phyloP scores from a whole-genome alignment of 2,329 filamentous ascomycete genomes.

The Rachicladosporium sp. region DNA sequence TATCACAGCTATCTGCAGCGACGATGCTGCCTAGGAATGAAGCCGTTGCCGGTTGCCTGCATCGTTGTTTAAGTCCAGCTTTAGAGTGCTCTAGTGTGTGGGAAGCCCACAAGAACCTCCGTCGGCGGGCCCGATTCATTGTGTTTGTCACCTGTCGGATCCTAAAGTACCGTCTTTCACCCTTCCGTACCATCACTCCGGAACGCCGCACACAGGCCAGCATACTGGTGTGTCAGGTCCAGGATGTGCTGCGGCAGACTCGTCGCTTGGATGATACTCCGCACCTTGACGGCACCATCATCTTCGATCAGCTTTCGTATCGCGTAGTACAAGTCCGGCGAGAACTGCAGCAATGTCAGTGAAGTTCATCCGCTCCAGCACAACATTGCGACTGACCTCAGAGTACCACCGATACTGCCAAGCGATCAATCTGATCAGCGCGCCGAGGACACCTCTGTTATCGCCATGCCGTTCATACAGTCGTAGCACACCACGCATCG shows the following conservation, averaged over 20 bases:
- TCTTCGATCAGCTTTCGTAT: slow-evolving; percentile 92
- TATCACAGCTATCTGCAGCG: too few species aligned
- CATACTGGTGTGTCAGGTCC: slow-evolving; percentile 92
- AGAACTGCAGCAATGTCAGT: slow-evolving; percentile 48
- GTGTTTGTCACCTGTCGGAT: too few species aligned
- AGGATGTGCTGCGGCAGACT: slow-evolving; percentile 86
- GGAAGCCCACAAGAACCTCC: too few species aligned
- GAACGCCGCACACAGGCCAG: slow-evolving; percentile 86
- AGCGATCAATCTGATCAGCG: slow-evolving; percentile 82
- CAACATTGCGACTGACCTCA: slow-evolving; percentile 44
- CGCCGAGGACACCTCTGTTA: slow-evolving; percentile 67
- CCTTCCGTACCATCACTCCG: slow-evolving; percentile 78
- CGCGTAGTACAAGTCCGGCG: slow-evolving; percentile 73
- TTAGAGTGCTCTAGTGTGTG: too few species aligned
- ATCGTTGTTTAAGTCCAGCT: too few species aligned
- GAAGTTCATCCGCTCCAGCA: background rate
- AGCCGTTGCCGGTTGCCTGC: too few species aligned
- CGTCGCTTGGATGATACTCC: slow-evolving; percentile 93
- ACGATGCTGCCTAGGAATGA: too few species aligned
- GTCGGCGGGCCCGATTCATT: too few species aligned
- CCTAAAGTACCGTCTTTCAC: too few species aligned
- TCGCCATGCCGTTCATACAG: slow-evolving; percentile 67
- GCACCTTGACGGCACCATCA: slow-evolving; percentile 91
- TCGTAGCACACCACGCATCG: slow-evolving; percentile 71
- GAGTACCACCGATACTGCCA: slow-evolving; percentile 99